Percentiles rank a stretch among this genome's conserved stretches.
Conservation (phyloP, 176 grass and related monocot genomes). For the Bolboschoenus planiculmis region DNA sequence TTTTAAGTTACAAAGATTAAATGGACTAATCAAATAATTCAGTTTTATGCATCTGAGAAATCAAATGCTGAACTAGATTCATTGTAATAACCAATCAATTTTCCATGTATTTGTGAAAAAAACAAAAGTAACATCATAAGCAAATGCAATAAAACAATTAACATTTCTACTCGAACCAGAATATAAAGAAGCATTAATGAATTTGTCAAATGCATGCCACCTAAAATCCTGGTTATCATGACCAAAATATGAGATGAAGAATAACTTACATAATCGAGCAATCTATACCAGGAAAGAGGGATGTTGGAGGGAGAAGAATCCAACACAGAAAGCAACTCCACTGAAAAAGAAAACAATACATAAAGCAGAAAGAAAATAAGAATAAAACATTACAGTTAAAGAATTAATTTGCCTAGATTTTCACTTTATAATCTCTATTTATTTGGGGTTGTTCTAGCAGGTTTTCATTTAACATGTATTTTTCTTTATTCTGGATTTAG, state of each 20-base stretch:
- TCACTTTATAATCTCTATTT: background rate
- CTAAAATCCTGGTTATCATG: too few species aligned
- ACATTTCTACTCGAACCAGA: background rate
- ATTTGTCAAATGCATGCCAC: background rate
- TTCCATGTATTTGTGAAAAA: background rate
- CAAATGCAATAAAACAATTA: background rate
- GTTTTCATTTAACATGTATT: background rate
- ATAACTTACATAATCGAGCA: background rate
- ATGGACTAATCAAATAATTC: background rate
- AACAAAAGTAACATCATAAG: background rate
- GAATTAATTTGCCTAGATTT: background rate
- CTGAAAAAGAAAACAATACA: background rate
- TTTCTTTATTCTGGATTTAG: background rate
- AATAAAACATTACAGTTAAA: background rate
- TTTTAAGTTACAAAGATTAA: background rate
- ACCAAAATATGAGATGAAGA: too few species aligned
- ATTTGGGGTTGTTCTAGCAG: background rate
- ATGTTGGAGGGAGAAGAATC: background rate
- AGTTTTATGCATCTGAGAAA: background rate
- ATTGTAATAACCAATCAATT: background rate
- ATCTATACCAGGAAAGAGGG: background rate
- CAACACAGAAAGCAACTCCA: too few species aligned
- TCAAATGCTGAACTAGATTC: background rate
- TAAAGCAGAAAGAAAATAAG: background rate
- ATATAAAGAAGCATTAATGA: background rate